Conservation (phyloP, 108 stramenopile genomes). For the Skeletonema costatum region DNA sequence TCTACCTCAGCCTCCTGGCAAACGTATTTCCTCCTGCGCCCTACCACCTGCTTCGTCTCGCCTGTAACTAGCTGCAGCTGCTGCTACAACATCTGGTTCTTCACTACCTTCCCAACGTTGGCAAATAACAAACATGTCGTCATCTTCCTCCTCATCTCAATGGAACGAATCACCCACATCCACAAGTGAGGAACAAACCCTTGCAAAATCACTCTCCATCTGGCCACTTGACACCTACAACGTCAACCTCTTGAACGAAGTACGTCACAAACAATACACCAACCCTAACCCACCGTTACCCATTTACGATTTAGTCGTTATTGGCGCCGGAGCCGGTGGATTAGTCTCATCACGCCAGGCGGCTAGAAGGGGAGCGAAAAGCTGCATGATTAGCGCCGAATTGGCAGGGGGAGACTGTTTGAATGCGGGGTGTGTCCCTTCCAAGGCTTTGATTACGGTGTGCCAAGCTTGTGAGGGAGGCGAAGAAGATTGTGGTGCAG, state of each 20-base stretch:
- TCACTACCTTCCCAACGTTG: not conserved
- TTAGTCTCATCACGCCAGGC: constrained; percentile 73
- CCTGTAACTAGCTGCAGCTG: not conserved
- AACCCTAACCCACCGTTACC: constrained; percentile 38
- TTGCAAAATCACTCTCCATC: constrained; percentile 51
- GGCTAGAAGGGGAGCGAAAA: constrained; percentile 77
- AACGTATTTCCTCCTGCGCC: not conserved
- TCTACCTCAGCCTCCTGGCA: not conserved
- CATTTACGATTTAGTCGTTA: constrained; percentile 89
- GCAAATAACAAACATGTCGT: not conserved
- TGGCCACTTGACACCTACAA: constrained; percentile 81
- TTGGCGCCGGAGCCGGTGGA: constrained; percentile 89
- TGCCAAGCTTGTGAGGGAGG: constrained; percentile 70
- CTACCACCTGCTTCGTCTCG: not conserved
- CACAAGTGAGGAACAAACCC: constrained; percentile 33
- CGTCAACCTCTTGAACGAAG: constrained; percentile 66
- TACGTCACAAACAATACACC: constrained; percentile 56
- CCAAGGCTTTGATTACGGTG: constrained; percentile 90
- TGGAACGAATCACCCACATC: constrained; percentile 8
- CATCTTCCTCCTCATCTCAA: constrained; percentile 5
- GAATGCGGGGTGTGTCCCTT: constrained; percentile 95
- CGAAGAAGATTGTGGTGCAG: constrained; percentile 45
- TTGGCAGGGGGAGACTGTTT: constrained; percentile 90
- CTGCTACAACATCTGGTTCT: not conserved
- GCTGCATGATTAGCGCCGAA: constrained; percentile 72